These are phyloP conservation scores for Termitomyces sp. DNA, from an alignment of 768 basidiomycete genomes.

Conservation along the genomic window DNA sequence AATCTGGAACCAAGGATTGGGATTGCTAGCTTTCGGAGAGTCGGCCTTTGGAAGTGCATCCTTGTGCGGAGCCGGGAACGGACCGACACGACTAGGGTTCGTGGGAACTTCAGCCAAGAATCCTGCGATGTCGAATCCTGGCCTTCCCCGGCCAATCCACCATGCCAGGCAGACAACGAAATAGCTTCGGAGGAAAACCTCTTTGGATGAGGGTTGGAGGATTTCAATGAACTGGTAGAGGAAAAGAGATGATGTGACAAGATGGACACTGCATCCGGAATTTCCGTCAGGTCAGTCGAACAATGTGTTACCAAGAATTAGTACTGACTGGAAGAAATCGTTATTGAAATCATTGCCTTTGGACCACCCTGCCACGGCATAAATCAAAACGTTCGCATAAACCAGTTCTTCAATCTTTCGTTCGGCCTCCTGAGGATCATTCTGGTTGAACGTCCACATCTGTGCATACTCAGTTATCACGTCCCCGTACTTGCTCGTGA, in stretches of 20 bases:
- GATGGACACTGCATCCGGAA: slow-evolving; percentile 42
- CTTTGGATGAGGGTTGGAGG: slow-evolving; percentile 37
- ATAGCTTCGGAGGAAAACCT: slow-evolving; percentile 50
- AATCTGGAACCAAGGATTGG: too few relatives aligned
- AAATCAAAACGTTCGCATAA: slow-evolving; percentile 50
- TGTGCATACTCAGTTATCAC: slow-evolving; percentile 34
- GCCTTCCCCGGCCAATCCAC: slow-evolving; percentile 55
- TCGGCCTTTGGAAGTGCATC: too few relatives aligned
- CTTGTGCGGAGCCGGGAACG: too few relatives aligned
- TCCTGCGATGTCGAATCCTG: slow-evolving; percentile 37
- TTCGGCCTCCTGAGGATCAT: slow-evolving; percentile 31
- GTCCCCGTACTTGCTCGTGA: slow-evolving; percentile 30
- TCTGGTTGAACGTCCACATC: slow-evolving; percentile 36
- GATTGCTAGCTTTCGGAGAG: too few relatives aligned
- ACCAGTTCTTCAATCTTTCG: slow-evolving; percentile 58
- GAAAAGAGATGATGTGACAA: slow-evolving; percentile 63
- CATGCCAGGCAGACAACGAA: slow-evolving; percentile 45
- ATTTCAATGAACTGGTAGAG: slow-evolving; percentile 40
- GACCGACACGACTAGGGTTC: slow-evolving; percentile 6
- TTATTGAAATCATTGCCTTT: slow-evolving; percentile 36
- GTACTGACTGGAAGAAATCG: slow-evolving; percentile 34
- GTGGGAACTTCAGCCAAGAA: slow-evolving; percentile 35
- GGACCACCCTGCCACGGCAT: slow-evolving; percentile 49
- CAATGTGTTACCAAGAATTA: too few relatives aligned
- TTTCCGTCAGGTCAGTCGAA: not conserved